Conservation (phyloP, 2,329 filamentous ascomycete species). For the Cordyceps javanica region DNA sequence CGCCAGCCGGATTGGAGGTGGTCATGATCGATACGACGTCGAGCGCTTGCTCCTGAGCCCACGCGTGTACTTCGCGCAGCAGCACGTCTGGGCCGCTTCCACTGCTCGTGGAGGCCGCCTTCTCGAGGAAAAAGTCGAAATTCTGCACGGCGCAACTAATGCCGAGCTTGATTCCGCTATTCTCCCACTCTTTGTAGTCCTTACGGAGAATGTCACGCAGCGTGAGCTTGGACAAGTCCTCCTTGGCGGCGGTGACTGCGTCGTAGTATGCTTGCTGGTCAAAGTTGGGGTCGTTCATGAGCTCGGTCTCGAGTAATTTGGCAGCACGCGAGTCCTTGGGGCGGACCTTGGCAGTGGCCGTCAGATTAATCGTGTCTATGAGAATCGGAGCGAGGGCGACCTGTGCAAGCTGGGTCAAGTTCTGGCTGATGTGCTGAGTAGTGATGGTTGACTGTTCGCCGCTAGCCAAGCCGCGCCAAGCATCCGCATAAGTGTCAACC, state of each 20-base stretch:
- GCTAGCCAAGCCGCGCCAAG: constrained; percentile 48
- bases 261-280: constrained; percentile 51
- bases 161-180: constrained; percentile 53
- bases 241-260: constrained; percentile 58
- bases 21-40: constrained; percentile 66
- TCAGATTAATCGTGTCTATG: constrained; percentile 65
- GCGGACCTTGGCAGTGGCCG: constrained; percentile 58
- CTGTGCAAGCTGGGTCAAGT: constrained; percentile 56
- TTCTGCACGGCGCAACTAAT: constrained; percentile 59
- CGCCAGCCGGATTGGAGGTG: constrained; percentile 45
- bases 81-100: constrained; percentile 29
- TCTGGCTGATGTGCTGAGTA: constrained; percentile 17
- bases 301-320: constrained; percentile 47
- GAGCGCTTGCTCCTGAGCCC: constrained; percentile 51
- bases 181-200: constrained; percentile 78
- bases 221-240: constrained; percentile 54
- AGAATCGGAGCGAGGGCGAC: constrained; percentile 65
- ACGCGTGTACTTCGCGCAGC: constrained; percentile 41
- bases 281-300: constrained; percentile 37
- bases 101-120: constrained; percentile 36
- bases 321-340: constrained; percentile 53
- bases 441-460: not conserved
- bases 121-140: constrained; percentile 53
- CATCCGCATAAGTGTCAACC: constrained; percentile 48
- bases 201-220: constrained; percentile 67